Conservation (phyloP, 2,329 filamentous ascomycete genomes). For the Cryphonectria nitschkei region DNA sequence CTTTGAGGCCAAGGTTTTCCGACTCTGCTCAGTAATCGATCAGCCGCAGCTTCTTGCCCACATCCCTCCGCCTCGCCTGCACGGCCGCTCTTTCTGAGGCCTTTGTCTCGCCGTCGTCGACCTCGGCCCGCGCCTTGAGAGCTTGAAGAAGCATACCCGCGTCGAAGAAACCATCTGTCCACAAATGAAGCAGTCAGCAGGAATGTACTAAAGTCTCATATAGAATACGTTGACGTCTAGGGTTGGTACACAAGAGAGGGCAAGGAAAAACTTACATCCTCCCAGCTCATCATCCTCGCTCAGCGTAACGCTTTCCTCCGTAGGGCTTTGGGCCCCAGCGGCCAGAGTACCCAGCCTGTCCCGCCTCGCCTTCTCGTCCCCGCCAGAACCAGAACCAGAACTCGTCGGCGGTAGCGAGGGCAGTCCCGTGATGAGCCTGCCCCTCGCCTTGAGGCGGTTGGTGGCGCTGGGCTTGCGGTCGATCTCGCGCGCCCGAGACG, state of each 20-base stretch:
- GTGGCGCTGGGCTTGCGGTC: slow-evolving; percentile 42
- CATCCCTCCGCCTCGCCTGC: slow-evolving; percentile 63
- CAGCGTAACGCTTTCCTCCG: slow-evolving; percentile 70
- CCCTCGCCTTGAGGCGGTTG: slow-evolving; percentile 69
- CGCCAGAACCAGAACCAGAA: background rate
- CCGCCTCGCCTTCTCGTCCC: slow-evolving; percentile 32
- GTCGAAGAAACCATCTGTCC: slow-evolving; percentile 94
- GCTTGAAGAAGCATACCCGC: slow-evolving; percentile 92
- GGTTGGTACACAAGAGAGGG: slow-evolving; percentile 18
- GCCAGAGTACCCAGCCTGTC: slow-evolving; percentile 39
- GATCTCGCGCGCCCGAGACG: slow-evolving; percentile 55
- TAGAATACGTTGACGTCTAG: background rate
- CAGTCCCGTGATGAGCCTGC: slow-evolving; percentile 67
- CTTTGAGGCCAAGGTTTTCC: background rate
- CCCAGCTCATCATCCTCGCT: slow-evolving; percentile 90
- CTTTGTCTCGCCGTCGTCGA: slow-evolving; percentile 55
- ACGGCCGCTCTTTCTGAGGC: slow-evolving; percentile 63
- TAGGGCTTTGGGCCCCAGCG: slow-evolving; percentile 60
- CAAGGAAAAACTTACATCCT: slow-evolving; percentile 74
- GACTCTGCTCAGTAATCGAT: slow-evolving; percentile 62
- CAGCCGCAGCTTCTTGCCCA: slow-evolving; percentile 74
- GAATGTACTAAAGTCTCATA: slow-evolving; percentile 20
- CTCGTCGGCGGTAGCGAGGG: slow-evolving; percentile 6
- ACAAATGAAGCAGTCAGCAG: slow-evolving; percentile 36
- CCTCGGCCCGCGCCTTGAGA: slow-evolving; percentile 71